phyloP scores from a whole-genome alignment of 2,329 filamentous ascomycete genomes.

The Rasamsonia emersonii region DNA sequence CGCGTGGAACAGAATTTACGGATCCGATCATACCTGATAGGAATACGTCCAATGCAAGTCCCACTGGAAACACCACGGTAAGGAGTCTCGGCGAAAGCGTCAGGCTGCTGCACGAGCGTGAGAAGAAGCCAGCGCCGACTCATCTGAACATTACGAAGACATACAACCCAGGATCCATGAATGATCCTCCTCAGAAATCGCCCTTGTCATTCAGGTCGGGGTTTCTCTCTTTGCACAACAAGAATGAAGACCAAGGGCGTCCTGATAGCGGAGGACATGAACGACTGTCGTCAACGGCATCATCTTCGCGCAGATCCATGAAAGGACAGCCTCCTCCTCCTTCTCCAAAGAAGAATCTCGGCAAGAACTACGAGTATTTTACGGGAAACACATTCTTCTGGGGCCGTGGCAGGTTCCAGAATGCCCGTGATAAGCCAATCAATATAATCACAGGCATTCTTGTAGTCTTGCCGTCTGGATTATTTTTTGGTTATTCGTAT shows the following conservation, averaged over 20 bases:
- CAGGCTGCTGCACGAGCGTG: constrained; percentile 58
- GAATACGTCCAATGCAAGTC: constrained; percentile 65
- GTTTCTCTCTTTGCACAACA: constrained; percentile 57
- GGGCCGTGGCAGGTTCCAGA: constrained; percentile 75
- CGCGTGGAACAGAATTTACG: constrained; percentile 72
- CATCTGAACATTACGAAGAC: constrained; percentile 53
- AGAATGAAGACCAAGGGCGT: constrained; percentile 41
- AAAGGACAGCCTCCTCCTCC: constrained; percentile 28
- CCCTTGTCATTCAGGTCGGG: constrained; percentile 68
- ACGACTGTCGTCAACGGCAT: constrained; percentile 72
- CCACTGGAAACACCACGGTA: constrained; percentile 50
- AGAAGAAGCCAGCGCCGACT: constrained; percentile 28
- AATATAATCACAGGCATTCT: constrained; percentile 79
- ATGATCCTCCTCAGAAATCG: constrained; percentile 57
- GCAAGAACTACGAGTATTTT: constrained; percentile 86
- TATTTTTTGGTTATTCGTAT: constrained; percentile 78
- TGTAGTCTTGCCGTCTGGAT: constrained; percentile 64
- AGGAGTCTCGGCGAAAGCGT: constrained; percentile 68
- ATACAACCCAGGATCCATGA: constrained; percentile 47
- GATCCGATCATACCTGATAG: constrained; percentile 64
- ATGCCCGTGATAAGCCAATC: constrained; percentile 76
- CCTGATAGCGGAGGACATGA: constrained; percentile 61
- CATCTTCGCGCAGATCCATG: constrained; percentile 63
- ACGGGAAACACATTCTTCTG: constrained; percentile 89
- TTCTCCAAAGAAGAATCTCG: constrained; percentile 40